These are phyloP conservation scores for Potentilla sterilis DNA, from an alignment of 306 rosid genomes.

Conservation along the genomic window DNA sequence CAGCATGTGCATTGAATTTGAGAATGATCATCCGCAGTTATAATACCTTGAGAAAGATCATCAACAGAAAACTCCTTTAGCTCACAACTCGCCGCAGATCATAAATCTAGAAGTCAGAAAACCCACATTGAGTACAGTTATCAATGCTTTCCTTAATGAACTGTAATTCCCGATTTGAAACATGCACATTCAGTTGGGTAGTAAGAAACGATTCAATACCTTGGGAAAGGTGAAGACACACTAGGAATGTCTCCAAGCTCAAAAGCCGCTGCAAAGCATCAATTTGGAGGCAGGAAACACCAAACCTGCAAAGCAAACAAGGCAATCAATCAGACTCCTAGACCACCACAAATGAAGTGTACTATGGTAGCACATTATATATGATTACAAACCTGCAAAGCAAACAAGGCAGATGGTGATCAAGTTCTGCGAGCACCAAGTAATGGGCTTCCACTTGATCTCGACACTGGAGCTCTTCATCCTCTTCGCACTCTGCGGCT, in stretches of 20 bases:
- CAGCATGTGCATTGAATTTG: too few relatives aligned
- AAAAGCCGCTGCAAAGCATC: constrained; percentile 53
- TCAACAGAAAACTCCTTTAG: background rate
- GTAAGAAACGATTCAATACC: background rate
- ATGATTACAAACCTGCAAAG: constrained; percentile 45
- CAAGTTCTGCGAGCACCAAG: constrained; percentile 46
- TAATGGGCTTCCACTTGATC: constrained; percentile 69
- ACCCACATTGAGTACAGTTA: background rate
- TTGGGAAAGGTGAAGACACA: background rate
- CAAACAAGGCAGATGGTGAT: constrained; percentile 54
- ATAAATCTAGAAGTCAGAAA: background rate
- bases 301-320: constrained; percentile 62
- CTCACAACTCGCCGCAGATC: background rate
- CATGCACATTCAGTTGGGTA: background rate
- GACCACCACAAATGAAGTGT: background rate
- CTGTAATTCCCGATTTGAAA: background rate
- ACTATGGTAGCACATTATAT: background rate
- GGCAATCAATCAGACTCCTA: constrained; percentile 27
- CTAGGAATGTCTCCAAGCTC: constrained; percentile 10
- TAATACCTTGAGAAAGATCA: constrained; percentile 2
- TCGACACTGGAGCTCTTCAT: constrained; percentile 95
- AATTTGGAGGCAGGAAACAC: constrained; percentile 61
- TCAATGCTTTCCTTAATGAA: background rate
- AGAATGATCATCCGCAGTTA: background rate
- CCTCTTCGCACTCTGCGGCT: constrained; percentile 53